Conservation (phyloP, 169 alveolate species). For the Cryptosporidium sp. region DNA sequence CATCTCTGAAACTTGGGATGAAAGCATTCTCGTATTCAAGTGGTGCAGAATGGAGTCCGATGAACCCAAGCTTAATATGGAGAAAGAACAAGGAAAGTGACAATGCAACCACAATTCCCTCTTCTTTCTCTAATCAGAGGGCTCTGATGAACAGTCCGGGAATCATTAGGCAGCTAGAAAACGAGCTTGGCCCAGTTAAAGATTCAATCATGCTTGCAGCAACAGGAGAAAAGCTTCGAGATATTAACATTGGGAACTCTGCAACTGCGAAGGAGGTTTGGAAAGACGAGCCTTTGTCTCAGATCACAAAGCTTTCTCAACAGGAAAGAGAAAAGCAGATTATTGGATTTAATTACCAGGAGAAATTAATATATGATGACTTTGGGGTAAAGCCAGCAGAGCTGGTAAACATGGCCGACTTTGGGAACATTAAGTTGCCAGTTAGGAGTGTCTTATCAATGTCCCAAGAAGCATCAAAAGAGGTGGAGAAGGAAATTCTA, state of each 20-base stretch:
- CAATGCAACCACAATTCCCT: conserved; percentile 42
- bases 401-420: conserved; percentile 5
- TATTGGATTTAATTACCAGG: background rate
- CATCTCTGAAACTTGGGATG: conserved; percentile 24
- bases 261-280: conserved; percentile 43
- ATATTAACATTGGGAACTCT: conserved; percentile 21
- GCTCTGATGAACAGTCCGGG: conserved; percentile 69
- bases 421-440: conserved; percentile 61
- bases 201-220: conserved; percentile 38
- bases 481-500: background rate
- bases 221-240: conserved; percentile 65
- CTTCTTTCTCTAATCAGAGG: conserved; percentile 32
- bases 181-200: conserved; percentile 45
- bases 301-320: background rate
- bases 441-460: conserved; percentile 23
- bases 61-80: conserved; percentile 61
- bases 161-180: conserved; percentile 51
- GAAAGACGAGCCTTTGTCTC: conserved; percentile 61
- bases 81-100: conserved; percentile 23
- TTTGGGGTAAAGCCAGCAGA: conserved; percentile 14
- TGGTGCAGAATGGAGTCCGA: conserved; percentile 70
- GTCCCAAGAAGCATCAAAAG: conserved; percentile 28
- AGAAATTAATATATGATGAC: background rate
- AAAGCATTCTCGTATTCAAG: conserved; percentile 39
- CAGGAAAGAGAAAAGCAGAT: conserved; percentile 4